A percentile compares a stretch with the other conserved stretches of the same genome.
Conservation (phyloP, 768 basidiomycete species). For the Tulasnella sp. region DNA sequence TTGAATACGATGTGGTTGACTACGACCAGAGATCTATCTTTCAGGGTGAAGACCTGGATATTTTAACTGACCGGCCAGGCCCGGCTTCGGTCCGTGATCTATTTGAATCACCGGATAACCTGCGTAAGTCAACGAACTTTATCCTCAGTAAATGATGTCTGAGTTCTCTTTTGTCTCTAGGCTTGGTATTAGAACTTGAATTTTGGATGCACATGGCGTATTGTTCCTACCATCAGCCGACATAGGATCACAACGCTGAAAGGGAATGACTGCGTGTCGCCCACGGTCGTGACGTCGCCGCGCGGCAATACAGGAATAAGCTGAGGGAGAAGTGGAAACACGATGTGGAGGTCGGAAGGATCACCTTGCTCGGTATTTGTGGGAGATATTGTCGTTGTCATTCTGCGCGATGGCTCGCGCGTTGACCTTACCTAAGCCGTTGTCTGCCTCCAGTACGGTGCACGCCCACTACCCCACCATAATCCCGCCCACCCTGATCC, state of each 20-base stretch:
- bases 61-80: not conserved
- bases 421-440: no score
- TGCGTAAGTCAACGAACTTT: not conserved
- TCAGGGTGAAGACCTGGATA: not conserved
- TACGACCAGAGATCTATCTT: not conserved
- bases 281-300: no score
- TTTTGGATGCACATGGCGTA: constrained; percentile 21
- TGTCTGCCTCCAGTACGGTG: no score
- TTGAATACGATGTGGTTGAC: constrained; percentile 21
- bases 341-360: no score
- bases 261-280: not conserved
- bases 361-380: no score
- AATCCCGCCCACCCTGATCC: no score
- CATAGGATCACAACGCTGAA: not conserved
- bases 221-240: not conserved
- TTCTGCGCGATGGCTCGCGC: no score
- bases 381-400: no score
- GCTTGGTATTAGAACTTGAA: not conserved
- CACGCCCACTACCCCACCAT: no score
- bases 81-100: no score
- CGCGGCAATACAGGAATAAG: no score
- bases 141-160: not conserved
- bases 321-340: no score
- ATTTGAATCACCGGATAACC: not conserved
- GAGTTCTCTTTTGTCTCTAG: not conserved